Conservation (phyloP, 2,329 filamentous ascomycete species). For the Trichothecium sympodiale region DNA sequence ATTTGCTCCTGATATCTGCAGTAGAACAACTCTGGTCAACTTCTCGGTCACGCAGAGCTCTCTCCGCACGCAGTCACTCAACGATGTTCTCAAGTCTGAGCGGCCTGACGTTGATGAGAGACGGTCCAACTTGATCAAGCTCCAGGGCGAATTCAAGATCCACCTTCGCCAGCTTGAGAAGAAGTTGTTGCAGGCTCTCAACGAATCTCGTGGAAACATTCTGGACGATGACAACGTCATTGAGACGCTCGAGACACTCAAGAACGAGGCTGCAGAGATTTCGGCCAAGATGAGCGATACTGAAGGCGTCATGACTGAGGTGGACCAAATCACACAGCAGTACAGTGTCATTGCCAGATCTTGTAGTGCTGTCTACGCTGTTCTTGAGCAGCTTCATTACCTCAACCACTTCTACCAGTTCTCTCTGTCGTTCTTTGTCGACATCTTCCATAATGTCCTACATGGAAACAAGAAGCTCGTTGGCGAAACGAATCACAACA, state of each 20-base stretch:
- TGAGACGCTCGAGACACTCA: conserved; percentile 91
- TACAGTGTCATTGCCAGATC: conserved; percentile 89
- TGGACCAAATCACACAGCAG: conserved; percentile 88
- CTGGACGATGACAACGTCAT: conserved; percentile 97
- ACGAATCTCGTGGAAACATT: conserved; percentile 95
- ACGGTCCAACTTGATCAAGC: conserved; percentile 92
- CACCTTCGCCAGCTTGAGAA: conserved; percentile 93
- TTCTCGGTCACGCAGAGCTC: conserved; percentile 99
- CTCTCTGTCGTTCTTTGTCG: conserved; percentile 93
- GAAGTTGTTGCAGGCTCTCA: conserved; percentile 83
- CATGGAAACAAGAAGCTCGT: conserved; percentile 66
- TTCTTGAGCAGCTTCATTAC: conserved; percentile 93
- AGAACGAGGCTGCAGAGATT: conserved; percentile 95
- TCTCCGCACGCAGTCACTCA: conserved; percentile 93
- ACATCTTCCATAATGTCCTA: conserved; percentile 92
- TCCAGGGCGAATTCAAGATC: conserved; percentile 98
- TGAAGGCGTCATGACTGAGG: conserved; percentile 95
- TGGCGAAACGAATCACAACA: conserved; percentile 61
- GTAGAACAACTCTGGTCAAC: conserved; percentile 97
- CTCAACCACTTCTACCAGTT: conserved; percentile 99
- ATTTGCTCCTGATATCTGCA: conserved; percentile 95
- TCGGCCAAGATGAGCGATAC: conserved; percentile 93
- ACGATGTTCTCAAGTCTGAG: conserved; percentile 95
- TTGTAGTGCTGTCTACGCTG: conserved; percentile 94
- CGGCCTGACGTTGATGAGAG: conserved; percentile 94